phyloP scores from a whole-genome alignment of 2,329 filamentous ascomycete species.

The Sclerotinia subarctica region DNA sequence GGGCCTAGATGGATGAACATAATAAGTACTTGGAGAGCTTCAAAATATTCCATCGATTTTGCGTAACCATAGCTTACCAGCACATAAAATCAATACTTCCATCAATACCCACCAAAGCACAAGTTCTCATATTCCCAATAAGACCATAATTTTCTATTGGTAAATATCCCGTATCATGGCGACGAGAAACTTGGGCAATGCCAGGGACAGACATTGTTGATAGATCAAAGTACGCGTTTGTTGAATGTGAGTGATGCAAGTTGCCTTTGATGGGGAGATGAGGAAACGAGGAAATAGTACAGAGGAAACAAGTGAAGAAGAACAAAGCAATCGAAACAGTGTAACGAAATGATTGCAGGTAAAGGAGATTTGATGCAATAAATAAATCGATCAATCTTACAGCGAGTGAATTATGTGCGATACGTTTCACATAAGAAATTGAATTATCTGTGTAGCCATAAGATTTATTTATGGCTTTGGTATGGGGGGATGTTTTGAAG shows the following conservation, averaged over 20 bases:
- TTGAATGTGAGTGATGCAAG: constrained; percentile 5
- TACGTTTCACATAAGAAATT: not conserved
- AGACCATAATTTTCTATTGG: constrained; percentile 73
- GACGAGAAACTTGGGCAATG: constrained; percentile 19
- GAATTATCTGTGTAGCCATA: constrained; percentile 5
- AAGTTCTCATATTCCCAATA: constrained; percentile 78
- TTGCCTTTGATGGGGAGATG: constrained; percentile 6
- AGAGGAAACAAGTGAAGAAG: not conserved
- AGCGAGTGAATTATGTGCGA: not conserved
- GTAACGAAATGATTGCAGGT: constrained; percentile 1
- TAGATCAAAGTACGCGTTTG: not conserved
- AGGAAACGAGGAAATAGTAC: not conserved
- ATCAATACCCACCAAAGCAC: constrained; percentile 70
- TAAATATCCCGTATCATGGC: constrained; percentile 35
- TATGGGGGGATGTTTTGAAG: not conserved
- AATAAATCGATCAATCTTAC: constrained; percentile 7
- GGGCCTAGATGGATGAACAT: constrained; percentile 49
- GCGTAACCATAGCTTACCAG: constrained; percentile 50
- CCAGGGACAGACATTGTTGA: constrained; percentile 6
- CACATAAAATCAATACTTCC: constrained; percentile 77
- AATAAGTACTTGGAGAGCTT: constrained; percentile 6
- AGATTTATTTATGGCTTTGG: constrained; percentile 5
- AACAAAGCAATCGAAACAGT: constrained; percentile 10
- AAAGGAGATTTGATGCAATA: not conserved
- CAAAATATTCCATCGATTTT: not conserved